These are phyloP conservation scores for Sisymbrium altissimum DNA, from an alignment of 345 rosid genomes.

Conservation along the genomic window DNA sequence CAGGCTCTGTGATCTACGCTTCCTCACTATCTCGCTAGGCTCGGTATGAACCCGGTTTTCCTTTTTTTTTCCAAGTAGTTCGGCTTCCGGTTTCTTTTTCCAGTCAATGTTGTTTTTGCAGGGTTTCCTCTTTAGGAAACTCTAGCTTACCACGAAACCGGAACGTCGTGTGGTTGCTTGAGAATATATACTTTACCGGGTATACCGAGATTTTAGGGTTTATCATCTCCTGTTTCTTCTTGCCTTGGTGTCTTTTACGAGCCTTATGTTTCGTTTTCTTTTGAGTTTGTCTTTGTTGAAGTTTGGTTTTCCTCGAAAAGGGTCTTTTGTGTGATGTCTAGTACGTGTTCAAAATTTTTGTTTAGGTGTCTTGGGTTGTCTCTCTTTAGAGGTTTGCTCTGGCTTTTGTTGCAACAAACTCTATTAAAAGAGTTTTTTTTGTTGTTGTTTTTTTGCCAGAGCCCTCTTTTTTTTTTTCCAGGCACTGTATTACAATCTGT, in stretches of 20 bases:
- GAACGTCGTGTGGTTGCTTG: constrained; percentile 45
- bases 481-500: constrained; percentile 20
- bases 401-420: constrained; percentile 35
- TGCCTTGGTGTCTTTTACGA: constrained; percentile 9
- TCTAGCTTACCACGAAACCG: constrained; percentile 43
- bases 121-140: constrained; percentile 35
- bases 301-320: constrained; percentile 21
- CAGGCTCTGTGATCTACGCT: constrained; percentile 27
- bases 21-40: constrained; percentile 12
- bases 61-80: constrained; percentile 25
- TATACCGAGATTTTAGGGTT: constrained; percentile 34
- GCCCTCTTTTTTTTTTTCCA: constrained; percentile 19
- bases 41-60: constrained; percentile 25
- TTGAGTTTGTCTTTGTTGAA: neutral
- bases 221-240: constrained; percentile 22
- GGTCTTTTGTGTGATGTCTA: constrained; percentile 13
- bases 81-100: constrained; percentile 50
- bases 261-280: neutral
- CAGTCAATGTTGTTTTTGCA: constrained; percentile 54
- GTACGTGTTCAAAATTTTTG: constrained; percentile 15
- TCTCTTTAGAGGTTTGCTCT: constrained; percentile 21
- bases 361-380: constrained; percentile 19
- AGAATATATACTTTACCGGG: constrained; percentile 45
- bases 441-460: constrained; percentile 26
- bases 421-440: constrained; percentile 27